Evolutionary conservation across 352 stramenopile species (phyloP).

Genomic region (Pythium sukuiense): DNA sequence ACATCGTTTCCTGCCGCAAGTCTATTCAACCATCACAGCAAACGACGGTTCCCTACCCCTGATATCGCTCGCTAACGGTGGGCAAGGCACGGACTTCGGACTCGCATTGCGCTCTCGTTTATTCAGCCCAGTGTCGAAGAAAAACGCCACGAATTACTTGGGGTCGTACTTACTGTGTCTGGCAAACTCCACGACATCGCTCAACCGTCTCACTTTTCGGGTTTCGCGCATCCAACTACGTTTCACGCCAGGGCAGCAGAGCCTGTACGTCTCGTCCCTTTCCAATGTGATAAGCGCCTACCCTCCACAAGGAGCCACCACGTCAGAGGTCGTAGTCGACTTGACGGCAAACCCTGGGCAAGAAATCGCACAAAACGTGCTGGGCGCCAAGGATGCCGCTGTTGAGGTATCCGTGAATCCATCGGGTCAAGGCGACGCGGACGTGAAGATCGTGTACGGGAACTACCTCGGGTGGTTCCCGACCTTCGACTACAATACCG

Average conservation of each 20-base stretch:
- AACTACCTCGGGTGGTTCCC: slow-evolving; percentile 23
- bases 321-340: neutral
- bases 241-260: slow-evolving; percentile 6
- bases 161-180: slow-evolving; percentile 14
- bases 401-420: neutral
- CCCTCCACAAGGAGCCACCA: neutral
- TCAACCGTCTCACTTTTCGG: neutral
- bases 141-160: neutral
- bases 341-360: neutral
- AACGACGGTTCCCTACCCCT: neutral
- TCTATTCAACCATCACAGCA: neutral
- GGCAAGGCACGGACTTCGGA: neutral
- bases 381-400: neutral
- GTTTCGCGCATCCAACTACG: neutral
- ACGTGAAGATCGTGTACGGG: slow-evolving; percentile 5
- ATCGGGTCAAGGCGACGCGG: neutral
- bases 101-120: neutral
- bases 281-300: neutral
- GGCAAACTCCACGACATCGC: neutral
- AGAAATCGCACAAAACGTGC: neutral
- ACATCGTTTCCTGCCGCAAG: slow-evolving; percentile 12
- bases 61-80: neutral
- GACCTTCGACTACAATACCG: neutral
- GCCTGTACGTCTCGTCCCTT: neutral
- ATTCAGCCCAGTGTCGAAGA: neutral